phyloP scores from a whole-genome alignment of 179 eudicot genomes.

The Corrigiola litoralis region DNA sequence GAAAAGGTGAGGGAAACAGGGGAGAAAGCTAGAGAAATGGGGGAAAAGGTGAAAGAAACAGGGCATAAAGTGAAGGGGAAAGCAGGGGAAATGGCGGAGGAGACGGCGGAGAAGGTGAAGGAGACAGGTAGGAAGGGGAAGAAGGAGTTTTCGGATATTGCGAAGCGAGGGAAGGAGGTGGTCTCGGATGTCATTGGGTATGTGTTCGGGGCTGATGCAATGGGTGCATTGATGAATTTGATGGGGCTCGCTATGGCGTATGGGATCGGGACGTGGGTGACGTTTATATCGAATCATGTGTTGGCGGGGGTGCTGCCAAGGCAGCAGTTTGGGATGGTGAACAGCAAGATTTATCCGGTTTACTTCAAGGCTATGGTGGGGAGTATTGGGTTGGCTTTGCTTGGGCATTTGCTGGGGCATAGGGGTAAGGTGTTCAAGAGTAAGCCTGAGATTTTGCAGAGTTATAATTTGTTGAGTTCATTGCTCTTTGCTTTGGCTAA shows the following conservation, averaged over 20 bases:
- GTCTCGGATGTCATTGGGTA: slow-evolving; percentile 22
- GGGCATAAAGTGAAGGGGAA: slow-evolving; percentile 17
- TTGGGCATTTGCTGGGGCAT: slow-evolving; percentile 48
- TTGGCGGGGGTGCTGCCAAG: slow-evolving; percentile 56
- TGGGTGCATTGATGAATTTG: slow-evolving; percentile 25
- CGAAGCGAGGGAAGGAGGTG: slow-evolving; percentile 33
- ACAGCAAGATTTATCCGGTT: slow-evolving; percentile 72
- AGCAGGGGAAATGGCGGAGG: slow-evolving; percentile 25
- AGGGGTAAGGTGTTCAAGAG: slow-evolving; percentile 11
- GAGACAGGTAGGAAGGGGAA: slow-evolving; percentile 27
- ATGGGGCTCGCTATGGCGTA: slow-evolving; percentile 59
- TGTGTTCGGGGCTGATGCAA: slow-evolving; percentile 10
- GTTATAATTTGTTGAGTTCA: slow-evolving; percentile 35
- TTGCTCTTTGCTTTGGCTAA: slow-evolving; percentile 50
- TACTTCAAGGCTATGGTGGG: slow-evolving; percentile 71
- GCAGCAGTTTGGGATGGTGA: slow-evolving; percentile 72
- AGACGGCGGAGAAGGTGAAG: slow-evolving; percentile 28
- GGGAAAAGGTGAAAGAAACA: slow-evolving; percentile 14
- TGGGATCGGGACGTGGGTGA: slow-evolving; percentile 79
- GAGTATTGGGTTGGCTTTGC: slow-evolving; percentile 42
- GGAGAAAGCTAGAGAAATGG: slow-evolving; percentile 9
- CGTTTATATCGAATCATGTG: slow-evolving; percentile 64
- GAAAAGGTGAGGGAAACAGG: slow-evolving; percentile 17
- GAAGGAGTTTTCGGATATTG: slow-evolving; percentile 37
- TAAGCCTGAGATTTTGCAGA: slow-evolving; percentile 33